These are phyloP conservation scores for Backusella tuberculispora DNA, from an alignment of 192 early-diverging fungal species.

Conservation along the genomic window DNA sequence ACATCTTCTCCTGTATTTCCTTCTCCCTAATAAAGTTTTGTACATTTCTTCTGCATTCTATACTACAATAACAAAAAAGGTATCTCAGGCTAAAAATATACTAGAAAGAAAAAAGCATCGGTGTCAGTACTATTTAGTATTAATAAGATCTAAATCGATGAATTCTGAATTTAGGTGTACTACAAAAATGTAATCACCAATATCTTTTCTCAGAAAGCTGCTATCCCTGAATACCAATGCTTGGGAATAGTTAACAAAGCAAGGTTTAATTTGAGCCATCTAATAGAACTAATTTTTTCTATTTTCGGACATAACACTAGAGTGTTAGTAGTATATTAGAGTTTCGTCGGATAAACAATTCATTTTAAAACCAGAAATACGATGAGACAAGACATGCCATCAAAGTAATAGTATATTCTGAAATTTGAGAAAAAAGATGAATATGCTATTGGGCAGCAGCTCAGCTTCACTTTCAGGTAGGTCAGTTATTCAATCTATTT, in stretches of 20 bases:
- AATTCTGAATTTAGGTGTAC: slow-evolving; percentile 4
- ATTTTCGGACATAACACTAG: neutral
- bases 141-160: slow-evolving; percentile 7
- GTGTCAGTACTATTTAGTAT: neutral
- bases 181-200: neutral
- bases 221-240: neutral
- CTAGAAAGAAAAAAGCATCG: neutral
- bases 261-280: neutral
- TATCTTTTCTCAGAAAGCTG: neutral
- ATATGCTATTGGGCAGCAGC: neutral
- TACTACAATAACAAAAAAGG: slow-evolving; percentile 4
- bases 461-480: neutral
- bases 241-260: neutral
- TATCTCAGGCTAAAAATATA: slow-evolving; percentile 7
- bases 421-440: neutral
- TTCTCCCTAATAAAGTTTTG: slow-evolving; percentile 14
- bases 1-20: slow-evolving; percentile 12
- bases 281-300: slow-evolving; percentile 4
- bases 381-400: neutral
- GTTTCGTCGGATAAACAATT: neutral
- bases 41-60: slow-evolving; percentile 11
- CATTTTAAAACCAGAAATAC: neutral
- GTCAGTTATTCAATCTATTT: neutral
- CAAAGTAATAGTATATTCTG: neutral
- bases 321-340: neutral